Percentiles rank a stretch among this genome's conserved stretches.
These are phyloP conservation scores for Kodamaea laetipori DNA, from an alignment of 805 yeast genomes.

Conservation along the genomic window DNA sequence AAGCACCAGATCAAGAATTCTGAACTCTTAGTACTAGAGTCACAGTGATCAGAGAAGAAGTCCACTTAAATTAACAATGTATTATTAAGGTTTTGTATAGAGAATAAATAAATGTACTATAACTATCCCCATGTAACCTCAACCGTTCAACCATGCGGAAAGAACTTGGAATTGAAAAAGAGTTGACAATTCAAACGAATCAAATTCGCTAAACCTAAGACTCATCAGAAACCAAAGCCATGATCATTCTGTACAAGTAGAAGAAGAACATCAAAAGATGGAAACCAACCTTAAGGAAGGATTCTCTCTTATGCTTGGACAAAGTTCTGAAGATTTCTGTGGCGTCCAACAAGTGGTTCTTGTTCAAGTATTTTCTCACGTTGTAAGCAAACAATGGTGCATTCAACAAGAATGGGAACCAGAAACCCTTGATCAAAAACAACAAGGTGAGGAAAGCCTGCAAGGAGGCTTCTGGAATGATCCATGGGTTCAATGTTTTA, in stretches of 20 bases:
- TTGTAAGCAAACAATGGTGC: conserved; percentile 85
- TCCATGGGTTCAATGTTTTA: conserved; percentile 84
- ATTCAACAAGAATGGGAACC: conserved; percentile 85
- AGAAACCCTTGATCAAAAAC: conserved; percentile 84
- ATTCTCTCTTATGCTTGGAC: conserved; percentile 88
- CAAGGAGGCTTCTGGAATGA: conserved; percentile 85
- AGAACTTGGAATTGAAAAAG: conserved; percentile 2
- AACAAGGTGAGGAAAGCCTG: conserved; percentile 72
- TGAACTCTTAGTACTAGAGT: no score
- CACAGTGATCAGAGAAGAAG: no score
- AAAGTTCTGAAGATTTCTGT: conserved; percentile 96
- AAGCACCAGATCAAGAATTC: no score
- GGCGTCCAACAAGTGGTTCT: conserved; percentile 88
- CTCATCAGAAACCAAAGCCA: conserved; percentile 80
- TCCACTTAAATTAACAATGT: conserved; percentile 3
- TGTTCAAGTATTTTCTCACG: conserved; percentile 72
- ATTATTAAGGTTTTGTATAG: conserved; percentile 4
- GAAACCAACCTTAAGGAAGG: conserved; percentile 87
- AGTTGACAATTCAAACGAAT: neutral
- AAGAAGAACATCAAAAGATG: conserved; percentile 90
- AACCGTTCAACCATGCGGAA: neutral
- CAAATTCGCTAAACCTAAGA: conserved; percentile 7
- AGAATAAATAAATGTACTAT: conserved; percentile 2
- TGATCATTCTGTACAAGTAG: conserved; percentile 94
- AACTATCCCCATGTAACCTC: neutral